Evolutionary conservation across 768 basidiomycete species (phyloP).

Genomic region (Leccinum longicurvipes): DNA sequence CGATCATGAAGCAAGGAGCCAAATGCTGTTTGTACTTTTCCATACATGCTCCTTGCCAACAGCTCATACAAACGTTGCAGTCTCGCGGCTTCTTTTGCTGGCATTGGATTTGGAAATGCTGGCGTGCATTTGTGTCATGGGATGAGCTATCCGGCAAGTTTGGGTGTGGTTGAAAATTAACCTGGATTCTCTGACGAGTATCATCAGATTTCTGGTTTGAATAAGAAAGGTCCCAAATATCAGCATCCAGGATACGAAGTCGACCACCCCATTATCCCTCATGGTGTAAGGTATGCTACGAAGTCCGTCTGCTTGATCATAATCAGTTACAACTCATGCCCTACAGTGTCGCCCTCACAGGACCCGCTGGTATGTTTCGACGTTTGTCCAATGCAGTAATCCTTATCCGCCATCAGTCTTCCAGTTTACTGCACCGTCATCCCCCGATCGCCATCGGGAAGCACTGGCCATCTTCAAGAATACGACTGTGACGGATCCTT

Average conservation of each 20-base stretch:
- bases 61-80: slow-evolving; percentile 35
- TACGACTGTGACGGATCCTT: slow-evolving; percentile 62
- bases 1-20: slow-evolving; percentile 79
- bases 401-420: slow-evolving; percentile 54
- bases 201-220: slow-evolving; percentile 81
- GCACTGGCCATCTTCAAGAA: slow-evolving; percentile 79
- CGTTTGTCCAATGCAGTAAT: background rate
- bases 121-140: slow-evolving; percentile 90
- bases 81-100: slow-evolving; percentile 89
- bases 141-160: slow-evolving; percentile 77
- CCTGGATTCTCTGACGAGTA: background rate
- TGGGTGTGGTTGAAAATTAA: background rate
- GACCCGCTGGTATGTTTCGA: slow-evolving; percentile 63
- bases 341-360: slow-evolving; percentile 77
- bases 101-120: slow-evolving; percentile 93
- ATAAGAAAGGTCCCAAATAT: slow-evolving; percentile 92
- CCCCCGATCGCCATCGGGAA: slow-evolving; percentile 87
- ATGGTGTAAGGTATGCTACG: slow-evolving; percentile 66
- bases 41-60: background rate
- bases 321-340: slow-evolving; percentile 4
- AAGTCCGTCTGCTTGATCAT: background rate
- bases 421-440: slow-evolving; percentile 92
- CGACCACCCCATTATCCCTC: slow-evolving; percentile 89
- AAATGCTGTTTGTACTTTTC: slow-evolving; percentile 73
- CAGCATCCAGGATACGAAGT: slow-evolving; percentile 86